Conservation (phyloP, 2,329 filamentous ascomycete species). For the Alternaria longipes region DNA sequence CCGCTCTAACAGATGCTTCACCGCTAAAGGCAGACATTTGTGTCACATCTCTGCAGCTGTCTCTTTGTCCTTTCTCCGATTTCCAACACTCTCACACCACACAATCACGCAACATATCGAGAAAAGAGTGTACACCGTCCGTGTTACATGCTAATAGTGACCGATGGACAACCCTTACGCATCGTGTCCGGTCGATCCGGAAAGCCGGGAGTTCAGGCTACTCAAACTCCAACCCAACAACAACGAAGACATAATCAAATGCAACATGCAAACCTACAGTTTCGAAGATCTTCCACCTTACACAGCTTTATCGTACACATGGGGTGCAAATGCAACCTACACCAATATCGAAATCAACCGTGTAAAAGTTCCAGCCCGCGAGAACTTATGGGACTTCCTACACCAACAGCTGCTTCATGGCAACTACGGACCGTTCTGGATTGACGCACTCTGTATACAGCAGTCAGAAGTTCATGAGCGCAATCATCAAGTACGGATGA, state of each 20-base stretch:
- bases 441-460: conserved; percentile 38
- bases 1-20: neutral
- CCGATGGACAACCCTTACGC: neutral
- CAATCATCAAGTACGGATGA: conserved; percentile 21
- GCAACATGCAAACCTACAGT: neutral
- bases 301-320: neutral
- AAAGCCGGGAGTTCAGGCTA: neutral
- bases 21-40: neutral
- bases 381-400: conserved; percentile 2
- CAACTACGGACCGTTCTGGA: conserved; percentile 19
- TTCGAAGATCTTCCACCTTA: neutral
- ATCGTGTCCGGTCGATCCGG: neutral
- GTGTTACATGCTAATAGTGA: neutral
- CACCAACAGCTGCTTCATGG: neutral
- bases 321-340: neutral
- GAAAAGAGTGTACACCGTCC: neutral
- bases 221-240: neutral
- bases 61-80: neutral
- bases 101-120: neutral
- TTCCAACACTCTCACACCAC: neutral
- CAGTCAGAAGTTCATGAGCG: conserved; percentile 18
- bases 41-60: neutral
- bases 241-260: neutral
- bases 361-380: neutral
- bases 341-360: neutral